Conservation (phyloP, 177 flowering plant genomes). For the Vitis hybrid region DNA sequence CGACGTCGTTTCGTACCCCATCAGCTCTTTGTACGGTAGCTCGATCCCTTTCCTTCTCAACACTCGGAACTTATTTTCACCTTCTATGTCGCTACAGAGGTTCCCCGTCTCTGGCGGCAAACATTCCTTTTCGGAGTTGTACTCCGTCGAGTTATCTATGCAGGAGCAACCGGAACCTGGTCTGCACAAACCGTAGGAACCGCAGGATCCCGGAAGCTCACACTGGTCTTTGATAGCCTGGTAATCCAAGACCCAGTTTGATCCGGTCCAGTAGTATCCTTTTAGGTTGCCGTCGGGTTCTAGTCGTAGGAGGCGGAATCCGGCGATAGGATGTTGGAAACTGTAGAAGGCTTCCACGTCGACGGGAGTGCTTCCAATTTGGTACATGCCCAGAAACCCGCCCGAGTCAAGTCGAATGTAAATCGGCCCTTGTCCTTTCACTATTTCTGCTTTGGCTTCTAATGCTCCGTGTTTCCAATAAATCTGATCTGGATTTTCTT, state of each 20-base stretch:
- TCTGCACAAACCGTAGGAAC: conserved; percentile 71
- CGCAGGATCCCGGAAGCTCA: conserved; percentile 81
- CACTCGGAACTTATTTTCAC: conserved; percentile 20
- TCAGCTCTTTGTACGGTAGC: conserved; percentile 67
- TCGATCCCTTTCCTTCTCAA: conserved; percentile 66
- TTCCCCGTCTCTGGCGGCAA: conserved; percentile 32
- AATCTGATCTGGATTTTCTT: conserved; percentile 32
- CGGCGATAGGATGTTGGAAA: conserved; percentile 43
- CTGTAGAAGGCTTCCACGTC: conserved; percentile 70
- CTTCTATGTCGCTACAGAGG: conserved; percentile 37
- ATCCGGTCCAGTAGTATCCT: conserved; percentile 70
- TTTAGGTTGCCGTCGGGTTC: conserved; percentile 86
- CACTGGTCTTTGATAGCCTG: conserved; percentile 57
- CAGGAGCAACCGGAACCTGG: conserved; percentile 71
- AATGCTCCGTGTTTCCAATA: conserved; percentile 67
- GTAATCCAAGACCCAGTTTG: conserved; percentile 64
- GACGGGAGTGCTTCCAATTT: conserved; percentile 49
- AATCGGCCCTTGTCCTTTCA: conserved; percentile 56
- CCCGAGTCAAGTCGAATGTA: conserved; percentile 47
- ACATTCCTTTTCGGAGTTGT: conserved; percentile 36
- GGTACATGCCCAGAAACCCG: conserved; percentile 87
- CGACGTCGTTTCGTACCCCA: conserved; percentile 46
- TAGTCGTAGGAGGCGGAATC: conserved; percentile 50
- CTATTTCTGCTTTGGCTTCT: conserved; percentile 61
- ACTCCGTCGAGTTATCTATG: conserved; percentile 50